Evolutionary conservation across 805 yeast species (phyloP), one percentile per base, ranked within the genome.

Genomic region (Monosporozyma solicola): DNA sequence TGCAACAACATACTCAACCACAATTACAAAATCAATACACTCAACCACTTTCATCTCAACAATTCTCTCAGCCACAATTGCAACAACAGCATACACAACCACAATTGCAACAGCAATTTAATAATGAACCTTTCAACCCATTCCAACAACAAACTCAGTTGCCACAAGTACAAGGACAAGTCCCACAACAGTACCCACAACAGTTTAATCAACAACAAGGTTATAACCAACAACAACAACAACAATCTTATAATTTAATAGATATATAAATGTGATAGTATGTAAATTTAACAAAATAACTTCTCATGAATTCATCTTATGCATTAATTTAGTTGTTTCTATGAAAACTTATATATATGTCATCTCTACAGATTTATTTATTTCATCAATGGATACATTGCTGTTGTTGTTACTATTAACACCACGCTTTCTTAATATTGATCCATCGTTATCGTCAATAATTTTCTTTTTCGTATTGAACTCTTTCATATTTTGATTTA

Each of bases 191-290:
- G 32, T 44, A 24, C 33, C 47, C 50, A 13, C 52, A 33, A 35
- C 39, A 35, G 16, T 9, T 25, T 11, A 54, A 46, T 37, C 44
- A 41, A 29, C 61, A 55, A 47, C 64, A 57, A 37, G 59, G 29
- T 27, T 27, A 27, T 27, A 27, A 56, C 16, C 63, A 48, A 37
- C 51, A 58, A 47, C 56, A 54, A 50, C 56, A 53, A 44, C 54
- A 50, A 41, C 59, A 49, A 45, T 52, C 44, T 10, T 43, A 27
- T 29, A 43, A 44, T 32, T 15, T 55, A 49, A 66, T 66, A 53
- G 70, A 66, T 61, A 64, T 66, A 52, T 66, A 54, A 58, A 10
- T 46, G 48, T 45, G 31, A 45, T 9, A 15, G 29, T 29, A 29
- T 32, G n/a, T 27, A 46, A 46, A 16, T 31, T 20, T 32, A 16